Evolutionary conservation across 2,329 filamentous ascomycete species (phyloP).

Genomic region (Pseudogymnoascus sp.): DNA sequence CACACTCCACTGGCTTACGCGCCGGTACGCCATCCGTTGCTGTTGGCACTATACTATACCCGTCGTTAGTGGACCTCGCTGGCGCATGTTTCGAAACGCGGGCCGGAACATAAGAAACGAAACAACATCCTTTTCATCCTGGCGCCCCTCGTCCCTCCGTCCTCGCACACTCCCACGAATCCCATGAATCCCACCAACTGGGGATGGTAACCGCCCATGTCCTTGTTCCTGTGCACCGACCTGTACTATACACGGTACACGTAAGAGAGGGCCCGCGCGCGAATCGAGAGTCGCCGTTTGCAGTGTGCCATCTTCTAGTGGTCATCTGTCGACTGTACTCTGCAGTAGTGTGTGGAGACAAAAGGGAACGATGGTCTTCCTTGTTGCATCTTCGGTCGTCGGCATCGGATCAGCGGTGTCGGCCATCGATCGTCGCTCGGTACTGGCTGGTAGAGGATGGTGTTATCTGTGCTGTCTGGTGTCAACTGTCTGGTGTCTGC

Average conservation of each 20-base stretch:
- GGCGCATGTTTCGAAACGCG: neutral
- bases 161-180: neutral
- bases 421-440: neutral
- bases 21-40: neutral
- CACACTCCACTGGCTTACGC: neutral
- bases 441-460: neutral
- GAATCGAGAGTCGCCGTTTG: neutral
- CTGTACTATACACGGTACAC: neutral
- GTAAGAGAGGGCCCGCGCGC: neutral
- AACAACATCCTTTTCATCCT: neutral
- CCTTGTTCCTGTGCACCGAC: neutral
- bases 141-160: neutral
- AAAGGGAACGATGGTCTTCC: neutral
- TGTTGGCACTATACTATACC: neutral
- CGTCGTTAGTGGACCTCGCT: neutral
- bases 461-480: neutral
- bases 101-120: neutral
- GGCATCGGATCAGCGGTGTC: neutral
- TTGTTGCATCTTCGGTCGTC: neutral
- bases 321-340: neutral
- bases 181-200: neutral
- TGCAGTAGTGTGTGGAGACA: neutral
- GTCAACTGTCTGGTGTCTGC: neutral
- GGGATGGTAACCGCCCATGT: neutral
- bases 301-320: neutral